Percentiles rank a stretch among this genome's conserved stretches.
phyloP scores from a whole-genome alignment of 2,329 filamentous ascomycete species.

The Talaromyces amestolkiae region DNA sequence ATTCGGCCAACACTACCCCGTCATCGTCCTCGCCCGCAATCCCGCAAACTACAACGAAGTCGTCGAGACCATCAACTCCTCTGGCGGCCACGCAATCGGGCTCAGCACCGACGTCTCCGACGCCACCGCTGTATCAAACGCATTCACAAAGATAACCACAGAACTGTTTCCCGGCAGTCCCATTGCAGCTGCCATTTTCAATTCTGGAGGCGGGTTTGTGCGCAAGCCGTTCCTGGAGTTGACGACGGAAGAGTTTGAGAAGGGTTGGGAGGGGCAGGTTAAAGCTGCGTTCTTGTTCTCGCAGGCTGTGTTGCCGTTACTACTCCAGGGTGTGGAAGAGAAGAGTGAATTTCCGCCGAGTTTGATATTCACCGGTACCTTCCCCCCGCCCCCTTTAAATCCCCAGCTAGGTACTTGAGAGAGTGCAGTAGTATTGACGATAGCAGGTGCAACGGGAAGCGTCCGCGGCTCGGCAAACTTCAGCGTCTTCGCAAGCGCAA shows the following conservation, averaged over 20 bases:
- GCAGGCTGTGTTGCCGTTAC: conserved; percentile 66
- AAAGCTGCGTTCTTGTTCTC: conserved; percentile 73
- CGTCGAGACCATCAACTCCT: conserved; percentile 58
- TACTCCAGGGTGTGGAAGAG: conserved; percentile 56
- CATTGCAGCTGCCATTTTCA: conserved; percentile 59
- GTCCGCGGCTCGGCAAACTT: conserved; percentile 69
- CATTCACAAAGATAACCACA: conserved; percentile 54
- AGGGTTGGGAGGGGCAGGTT: conserved; percentile 50
- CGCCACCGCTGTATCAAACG: conserved; percentile 51
- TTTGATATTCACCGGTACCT: conserved; percentile 67
- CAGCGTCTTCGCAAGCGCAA: conserved; percentile 70
- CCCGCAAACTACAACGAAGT: conserved; percentile 56
- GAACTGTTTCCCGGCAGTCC: conserved; percentile 48
- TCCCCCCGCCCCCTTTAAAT: not conserved
- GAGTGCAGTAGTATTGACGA: not conserved
- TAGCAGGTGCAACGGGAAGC: conserved; percentile 71
- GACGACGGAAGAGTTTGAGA: conserved; percentile 56
- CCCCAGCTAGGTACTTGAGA: too few relatives aligned
- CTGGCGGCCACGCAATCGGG: conserved; percentile 59
- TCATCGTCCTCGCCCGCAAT: conserved; percentile 59
- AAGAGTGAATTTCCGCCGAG: conserved; percentile 65
- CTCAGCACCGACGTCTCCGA: conserved; percentile 60
- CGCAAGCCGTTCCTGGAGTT: conserved; percentile 62
- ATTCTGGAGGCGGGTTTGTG: conserved; percentile 56
- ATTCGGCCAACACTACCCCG: conserved; percentile 58